Evolutionary conservation across 129 eudicot species (phyloP).

Genomic region (Oenanthe sinensis): DNA sequence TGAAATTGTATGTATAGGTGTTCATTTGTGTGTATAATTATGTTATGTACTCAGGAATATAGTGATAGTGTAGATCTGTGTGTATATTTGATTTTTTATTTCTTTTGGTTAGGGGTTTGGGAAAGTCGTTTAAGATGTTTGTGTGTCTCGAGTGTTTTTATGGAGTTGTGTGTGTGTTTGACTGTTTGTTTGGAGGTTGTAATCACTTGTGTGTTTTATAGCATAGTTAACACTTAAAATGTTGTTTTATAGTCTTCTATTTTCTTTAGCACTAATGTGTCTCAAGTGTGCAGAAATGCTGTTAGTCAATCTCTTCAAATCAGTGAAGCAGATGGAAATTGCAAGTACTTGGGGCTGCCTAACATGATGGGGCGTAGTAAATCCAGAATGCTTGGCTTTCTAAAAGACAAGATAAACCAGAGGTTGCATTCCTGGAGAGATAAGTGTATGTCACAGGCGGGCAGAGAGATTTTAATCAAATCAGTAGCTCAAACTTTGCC

Average conservation of each 20-base stretch:
- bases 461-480: too few relatives aligned
- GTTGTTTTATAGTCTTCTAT: not conserved
- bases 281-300: too few relatives aligned
- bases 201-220: not conserved
- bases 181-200: not conserved
- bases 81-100: not conserved
- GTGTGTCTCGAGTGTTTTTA: not conserved
- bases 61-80: not conserved
- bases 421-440: too few relatives aligned
- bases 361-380: too few relatives aligned
- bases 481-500: too few relatives aligned
- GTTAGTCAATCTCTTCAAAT: too few relatives aligned
- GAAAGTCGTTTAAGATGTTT: not conserved
- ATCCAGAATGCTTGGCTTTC: too few relatives aligned
- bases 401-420: too few relatives aligned
- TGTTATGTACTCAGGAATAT: not conserved
- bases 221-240: not conserved
- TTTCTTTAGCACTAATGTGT: too few relatives aligned
- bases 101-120: not conserved
- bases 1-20: not conserved
- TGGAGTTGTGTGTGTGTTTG: not conserved
- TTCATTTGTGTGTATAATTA: not conserved
- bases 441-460: too few relatives aligned
- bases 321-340: too few relatives aligned
- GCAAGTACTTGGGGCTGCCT: too few relatives aligned